These are phyloP conservation scores for Myxozyma mucilagina DNA, from an alignment of 805 yeast species.

Conservation along the genomic window DNA sequence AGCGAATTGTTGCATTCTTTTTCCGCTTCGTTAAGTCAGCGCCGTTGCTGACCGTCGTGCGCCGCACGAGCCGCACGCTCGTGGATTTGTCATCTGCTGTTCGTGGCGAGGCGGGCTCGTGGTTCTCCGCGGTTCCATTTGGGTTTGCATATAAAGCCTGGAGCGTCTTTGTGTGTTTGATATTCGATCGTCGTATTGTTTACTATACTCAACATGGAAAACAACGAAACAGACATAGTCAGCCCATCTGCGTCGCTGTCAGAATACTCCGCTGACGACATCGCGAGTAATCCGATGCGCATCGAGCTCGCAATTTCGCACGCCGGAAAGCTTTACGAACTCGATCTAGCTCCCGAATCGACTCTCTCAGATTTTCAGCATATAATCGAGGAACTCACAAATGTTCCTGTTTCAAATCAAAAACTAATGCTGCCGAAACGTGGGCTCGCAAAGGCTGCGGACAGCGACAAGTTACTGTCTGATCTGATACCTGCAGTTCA, in stretches of 20 bases:
- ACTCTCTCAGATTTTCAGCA: constrained; percentile 33
- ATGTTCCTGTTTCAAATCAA: constrained; percentile 37
- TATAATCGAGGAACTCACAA: constrained; percentile 35
- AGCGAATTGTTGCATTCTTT: too few species aligned
- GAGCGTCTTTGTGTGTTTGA: neutral
- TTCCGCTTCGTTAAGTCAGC: too few species aligned
- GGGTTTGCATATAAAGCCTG: neutral
- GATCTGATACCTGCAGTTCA: constrained; percentile 21
- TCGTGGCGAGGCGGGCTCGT: neutral
- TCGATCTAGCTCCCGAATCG: constrained; percentile 6
- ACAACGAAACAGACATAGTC: neutral
- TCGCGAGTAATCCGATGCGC: neutral
- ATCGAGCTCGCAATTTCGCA: constrained; percentile 14
- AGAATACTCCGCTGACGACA: neutral
- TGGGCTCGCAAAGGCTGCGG: constrained; percentile 32
- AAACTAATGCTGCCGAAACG: constrained; percentile 38
- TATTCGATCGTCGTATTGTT: neutral
- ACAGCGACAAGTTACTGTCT: constrained; percentile 13
- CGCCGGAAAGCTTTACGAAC: constrained; percentile 6
- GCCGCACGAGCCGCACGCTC: constrained; percentile 13
- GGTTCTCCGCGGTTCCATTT: neutral
- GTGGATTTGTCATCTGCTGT: neutral
- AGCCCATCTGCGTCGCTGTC: neutral
- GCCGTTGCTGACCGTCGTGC: neutral
- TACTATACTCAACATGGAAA: neutral